These are phyloP conservation scores for Tolypocladium tropicale DNA, from an alignment of 2,329 filamentous ascomycete species.

Conservation along the genomic window DNA sequence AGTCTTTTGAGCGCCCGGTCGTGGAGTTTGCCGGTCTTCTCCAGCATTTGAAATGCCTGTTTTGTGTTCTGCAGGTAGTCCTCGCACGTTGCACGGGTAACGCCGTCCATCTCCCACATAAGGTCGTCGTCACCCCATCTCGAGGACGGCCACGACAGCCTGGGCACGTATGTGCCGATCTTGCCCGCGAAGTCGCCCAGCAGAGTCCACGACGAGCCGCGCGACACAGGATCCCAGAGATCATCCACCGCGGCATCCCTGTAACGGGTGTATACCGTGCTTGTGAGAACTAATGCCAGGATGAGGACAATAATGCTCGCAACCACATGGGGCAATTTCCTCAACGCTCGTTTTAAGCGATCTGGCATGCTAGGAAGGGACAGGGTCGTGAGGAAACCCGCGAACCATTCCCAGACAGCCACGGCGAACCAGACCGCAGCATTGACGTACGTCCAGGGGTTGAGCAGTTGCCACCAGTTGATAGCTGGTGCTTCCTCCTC, in stretches of 20 bases:
- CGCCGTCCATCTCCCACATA: conserved; percentile 8
- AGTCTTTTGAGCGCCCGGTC: conserved; percentile 31
- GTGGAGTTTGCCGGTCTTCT: conserved; percentile 21
- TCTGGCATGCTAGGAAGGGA: conserved; percentile 4
- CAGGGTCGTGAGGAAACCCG: conserved; percentile 6
- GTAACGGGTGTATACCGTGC: not conserved
- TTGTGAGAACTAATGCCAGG: conserved; percentile 2
- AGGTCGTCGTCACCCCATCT: conserved; percentile 9
- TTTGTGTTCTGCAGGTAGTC: conserved; percentile 16
- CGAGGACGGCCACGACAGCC: conserved; percentile 15
- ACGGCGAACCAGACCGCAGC: conserved; percentile 13
- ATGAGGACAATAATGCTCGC: conserved; percentile 3
- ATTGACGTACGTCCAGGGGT: conserved; percentile 21
- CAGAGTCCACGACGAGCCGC: conserved; percentile 1
- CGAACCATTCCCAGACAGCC: conserved; percentile 8
- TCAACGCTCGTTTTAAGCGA: conserved; percentile 4
- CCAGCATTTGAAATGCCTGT: conserved; percentile 18
- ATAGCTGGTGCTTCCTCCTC: not conserved
- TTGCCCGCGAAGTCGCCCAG: conserved; percentile 6
- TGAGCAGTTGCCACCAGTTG: conserved; percentile 16
- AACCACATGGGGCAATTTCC: conserved; percentile 3
- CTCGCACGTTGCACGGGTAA: conserved; percentile 10
- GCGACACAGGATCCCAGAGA: conserved; percentile 2
- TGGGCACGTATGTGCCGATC: conserved; percentile 13
- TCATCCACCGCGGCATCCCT: not conserved